Conservation (phyloP, 495 filamentous ascomycete species). For the Bacidia gigantensis region DNA sequence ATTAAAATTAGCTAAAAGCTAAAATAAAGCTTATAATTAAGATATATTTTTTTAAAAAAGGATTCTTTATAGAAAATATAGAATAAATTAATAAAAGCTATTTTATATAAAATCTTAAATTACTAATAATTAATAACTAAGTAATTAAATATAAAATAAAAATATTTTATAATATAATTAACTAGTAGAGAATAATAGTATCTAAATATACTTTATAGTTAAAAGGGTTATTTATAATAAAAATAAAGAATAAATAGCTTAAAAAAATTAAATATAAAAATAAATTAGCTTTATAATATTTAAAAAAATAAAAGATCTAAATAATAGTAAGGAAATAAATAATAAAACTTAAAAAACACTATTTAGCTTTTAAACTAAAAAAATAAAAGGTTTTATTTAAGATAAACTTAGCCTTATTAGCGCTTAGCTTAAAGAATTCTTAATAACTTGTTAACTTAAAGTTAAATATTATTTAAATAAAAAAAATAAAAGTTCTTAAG, state of each 20-base stretch:
- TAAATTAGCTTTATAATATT: background rate
- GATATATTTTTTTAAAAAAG: no score
- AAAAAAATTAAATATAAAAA: background rate
- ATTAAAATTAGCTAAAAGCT: no score
- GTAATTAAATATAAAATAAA: no score
- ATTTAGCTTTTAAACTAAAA: background rate
- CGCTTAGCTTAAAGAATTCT: background rate
- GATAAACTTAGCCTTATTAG: background rate
- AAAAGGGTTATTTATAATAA: background rate
- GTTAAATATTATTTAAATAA: background rate
- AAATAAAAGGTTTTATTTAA: background rate
- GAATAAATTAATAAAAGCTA: no score
- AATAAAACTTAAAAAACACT: background rate
- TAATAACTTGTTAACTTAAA: background rate
- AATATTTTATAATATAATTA: background rate
- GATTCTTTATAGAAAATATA: no score
- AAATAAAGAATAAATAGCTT: background rate
- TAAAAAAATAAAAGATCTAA: background rate
- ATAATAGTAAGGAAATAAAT: background rate
- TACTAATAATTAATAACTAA: no score
- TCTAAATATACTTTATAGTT: background rate
- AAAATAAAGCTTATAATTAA: no score
- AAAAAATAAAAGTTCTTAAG: conserved; percentile 1
- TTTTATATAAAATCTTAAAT: no score
- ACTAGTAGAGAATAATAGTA: background rate